Evolutionary conservation across 2,329 filamentous ascomycete genomes (phyloP), one percentile per base, ranked within the genome.

Genomic region (Monosporascus cannonballus): DNA sequence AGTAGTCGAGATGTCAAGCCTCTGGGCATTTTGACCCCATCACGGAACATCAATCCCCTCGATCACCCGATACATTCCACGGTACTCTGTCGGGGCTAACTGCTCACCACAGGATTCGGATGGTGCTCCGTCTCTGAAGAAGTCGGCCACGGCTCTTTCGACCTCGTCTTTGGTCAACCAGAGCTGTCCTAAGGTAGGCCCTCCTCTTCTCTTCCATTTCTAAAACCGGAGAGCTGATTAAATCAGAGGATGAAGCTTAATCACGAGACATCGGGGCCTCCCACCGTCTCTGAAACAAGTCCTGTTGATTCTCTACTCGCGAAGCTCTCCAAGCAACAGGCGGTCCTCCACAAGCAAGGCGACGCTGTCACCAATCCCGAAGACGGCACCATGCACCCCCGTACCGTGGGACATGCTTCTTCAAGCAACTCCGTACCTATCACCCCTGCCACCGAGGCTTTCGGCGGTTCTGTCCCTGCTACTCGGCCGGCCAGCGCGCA

Each of bases 231-330:
- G 25, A 17, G 20, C 42, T 46, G 59, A 48, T 60, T 60, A 61
- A 71, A 62, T 64, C 66, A 75, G 72, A 76, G 75, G 70, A 70
- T 73, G 60, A 75, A 80, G 72, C 67, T 72, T 49, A 75, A 64
- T 55, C 74, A 77, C 59, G 76, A 79, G 36, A 45, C 63, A 3
- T 55, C 59, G 15, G 57, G 63, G 34, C 53, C 54, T 51, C 60
- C 67, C 9, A 64, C 62, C 6, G 56, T 67, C 11, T 56, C 64
- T 47, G 76, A 78, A 41, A 58, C 70, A 30, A 79, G 76, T 51
- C 76, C 78, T 8, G 83, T 92, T 76, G 89, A 94, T 62, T 85
- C 85, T 54, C 80, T 91, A 49, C 74, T 91, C 58, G 82, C 86
- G 52, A 87, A 85, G 65, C 77, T 93, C 47, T 82, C 83, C n/a